Base-by-base conservation (phyloP, 805 yeast genomes). In the Myxozyma lipomycoides region DNA sequence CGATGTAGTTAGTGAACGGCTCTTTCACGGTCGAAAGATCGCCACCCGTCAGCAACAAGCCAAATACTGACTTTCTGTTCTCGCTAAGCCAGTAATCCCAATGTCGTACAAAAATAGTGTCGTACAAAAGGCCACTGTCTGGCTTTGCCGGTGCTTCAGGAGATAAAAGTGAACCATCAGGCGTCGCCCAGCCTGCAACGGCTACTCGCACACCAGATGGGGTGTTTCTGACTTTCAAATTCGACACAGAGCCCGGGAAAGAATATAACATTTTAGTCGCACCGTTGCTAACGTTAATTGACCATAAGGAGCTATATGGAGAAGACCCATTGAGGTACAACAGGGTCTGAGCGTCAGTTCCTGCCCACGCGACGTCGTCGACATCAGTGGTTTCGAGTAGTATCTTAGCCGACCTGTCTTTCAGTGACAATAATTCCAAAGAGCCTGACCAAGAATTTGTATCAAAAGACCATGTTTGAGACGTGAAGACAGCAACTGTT, bases 81-180 rank as follows among this genome's bases (percentile, higher is more conserved):
- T 49, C 51, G 15, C 52, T 53, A 10, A 56, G 49, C 62, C 62
- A 59, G 47, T 59, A 56, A 32, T 60, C 62, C 63, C 63, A 60
- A 43, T 60, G 62, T 3, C 63, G 49, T 19, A 53, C 63, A 46
- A 55, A 60, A 21, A 50, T 30, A 5, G 48, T 24, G 40, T 56
- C 59, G 46, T 58, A 60, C n/a, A 55, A 45, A 18, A 45, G 38
- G 4, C 59, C 59, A 4, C 46, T 12, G 39, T 55, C 59, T 9
- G 21, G 30, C 28, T 24, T 37, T n/a, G 43, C 28, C 6, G 59
- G 56, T 6, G 52, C 59, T 34, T 55, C 46, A 9, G 59, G 59
- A 5, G 59, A 55, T 3, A 51, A 30, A 7, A 55, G 46, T 21
- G 40, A 36, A 24, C 59, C 59, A 25, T 26, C 40, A 7, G 58